These are phyloP conservation scores for Hibiscus tridactylites DNA, from an alignment of 345 rosid species.

Conservation along the genomic window DNA sequence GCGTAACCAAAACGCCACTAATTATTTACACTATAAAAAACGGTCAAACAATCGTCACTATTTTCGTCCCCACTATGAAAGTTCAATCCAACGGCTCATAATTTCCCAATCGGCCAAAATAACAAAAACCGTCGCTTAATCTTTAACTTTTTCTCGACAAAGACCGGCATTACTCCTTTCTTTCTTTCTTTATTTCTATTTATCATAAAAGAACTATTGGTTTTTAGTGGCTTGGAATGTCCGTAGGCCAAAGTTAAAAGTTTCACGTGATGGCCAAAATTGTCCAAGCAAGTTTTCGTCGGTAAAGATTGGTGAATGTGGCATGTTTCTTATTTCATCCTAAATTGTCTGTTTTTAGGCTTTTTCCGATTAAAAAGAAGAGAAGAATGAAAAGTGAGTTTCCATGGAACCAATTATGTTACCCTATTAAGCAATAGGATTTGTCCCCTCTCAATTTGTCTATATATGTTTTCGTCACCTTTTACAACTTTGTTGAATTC, in stretches of 20 bases:
- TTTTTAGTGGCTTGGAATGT: conserved; percentile 10
- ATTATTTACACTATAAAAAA: neutral
- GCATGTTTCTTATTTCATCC: neutral
- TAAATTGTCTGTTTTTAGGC: too few relatives aligned
- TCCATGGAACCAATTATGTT: neutral
- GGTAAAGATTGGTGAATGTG: neutral
- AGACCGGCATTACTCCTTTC: neutral
- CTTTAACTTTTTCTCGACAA: neutral
- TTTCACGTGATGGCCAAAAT: neutral
- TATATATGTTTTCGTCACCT: neutral
- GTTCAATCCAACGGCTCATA: conserved; percentile 16
- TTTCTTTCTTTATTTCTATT: neutral
- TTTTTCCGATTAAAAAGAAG: too few relatives aligned
- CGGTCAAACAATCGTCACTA: conserved; percentile 19
- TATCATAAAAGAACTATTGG: neutral
- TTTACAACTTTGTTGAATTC: neutral
- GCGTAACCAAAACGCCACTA: conserved; percentile 24
- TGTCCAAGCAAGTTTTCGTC: neutral
- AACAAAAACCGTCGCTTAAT: conserved; percentile 1
- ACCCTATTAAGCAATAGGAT: neutral
- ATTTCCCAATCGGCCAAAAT: neutral
- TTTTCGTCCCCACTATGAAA: conserved; percentile 13
- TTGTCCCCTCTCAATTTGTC: neutral
- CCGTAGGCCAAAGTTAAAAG: neutral
- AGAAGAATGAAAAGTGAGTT: neutral